phyloP scores from a whole-genome alignment of 805 yeast species.

The Pichia manshurica region DNA sequence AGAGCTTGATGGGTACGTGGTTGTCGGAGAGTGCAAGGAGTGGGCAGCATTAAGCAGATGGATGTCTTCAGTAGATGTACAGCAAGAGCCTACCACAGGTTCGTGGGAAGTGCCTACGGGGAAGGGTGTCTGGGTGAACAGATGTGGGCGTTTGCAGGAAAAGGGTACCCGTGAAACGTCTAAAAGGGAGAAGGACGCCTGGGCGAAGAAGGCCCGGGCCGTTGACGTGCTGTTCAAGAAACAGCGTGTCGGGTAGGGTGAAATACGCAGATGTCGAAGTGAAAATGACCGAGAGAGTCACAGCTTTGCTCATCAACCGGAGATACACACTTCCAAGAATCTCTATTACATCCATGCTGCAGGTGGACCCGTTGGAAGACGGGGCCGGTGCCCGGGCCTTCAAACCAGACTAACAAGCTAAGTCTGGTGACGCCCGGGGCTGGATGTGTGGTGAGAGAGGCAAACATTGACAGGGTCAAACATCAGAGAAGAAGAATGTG shows the following conservation, averaged over 20 bases:
- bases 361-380: conserved; percentile 1
- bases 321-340: conserved; percentile 39
- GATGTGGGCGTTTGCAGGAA: conserved; percentile 22
- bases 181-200: neutral
- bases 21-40: conserved; percentile 23
- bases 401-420: conserved; percentile 3
- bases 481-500: neutral
- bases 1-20: conserved; percentile 17
- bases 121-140: conserved; percentile 17
- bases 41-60: conserved; percentile 7
- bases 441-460: neutral
- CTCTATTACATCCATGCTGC: conserved; percentile 6
- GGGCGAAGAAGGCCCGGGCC: conserved; percentile 11
- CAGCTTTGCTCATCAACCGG: conserved; percentile 41
- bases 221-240: conserved; percentile 21
- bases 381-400: conserved; percentile 2
- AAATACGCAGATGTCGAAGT: conserved; percentile 32
- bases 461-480: neutral
- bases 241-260: neutral
- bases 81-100: neutral
- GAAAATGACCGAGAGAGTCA: conserved; percentile 50
- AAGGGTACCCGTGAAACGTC: neutral
- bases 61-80: conserved; percentile 16
- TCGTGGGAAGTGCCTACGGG: conserved; percentile 13
- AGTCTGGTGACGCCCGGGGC: conserved; percentile 10